Conservation (phyloP, 129 eudicot species). For the Oenanthe sinensis region DNA sequence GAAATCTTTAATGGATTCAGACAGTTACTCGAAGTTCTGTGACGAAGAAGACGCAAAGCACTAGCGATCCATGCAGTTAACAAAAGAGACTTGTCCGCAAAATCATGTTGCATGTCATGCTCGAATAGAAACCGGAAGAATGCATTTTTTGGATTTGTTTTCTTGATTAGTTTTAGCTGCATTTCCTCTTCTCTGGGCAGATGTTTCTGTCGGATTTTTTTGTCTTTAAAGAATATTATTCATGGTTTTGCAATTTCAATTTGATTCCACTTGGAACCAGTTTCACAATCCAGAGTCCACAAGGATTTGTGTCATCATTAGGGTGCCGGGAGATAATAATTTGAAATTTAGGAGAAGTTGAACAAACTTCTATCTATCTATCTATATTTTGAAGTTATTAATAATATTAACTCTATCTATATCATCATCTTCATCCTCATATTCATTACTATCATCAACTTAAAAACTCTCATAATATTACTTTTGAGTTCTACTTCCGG, state of each 20-base stretch:
- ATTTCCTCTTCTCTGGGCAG: not conserved
- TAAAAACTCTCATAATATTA: too few relatives aligned
- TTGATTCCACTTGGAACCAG: not conserved
- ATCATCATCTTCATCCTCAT: too few relatives aligned
- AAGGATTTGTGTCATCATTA: too few relatives aligned
- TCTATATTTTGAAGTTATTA: too few relatives aligned
- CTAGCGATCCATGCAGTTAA: not conserved
- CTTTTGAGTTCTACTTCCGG: too few relatives aligned
- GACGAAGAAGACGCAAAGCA: constrained; percentile 68
- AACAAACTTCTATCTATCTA: too few relatives aligned
- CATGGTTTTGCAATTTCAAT: not conserved
- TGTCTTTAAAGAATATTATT: constrained; percentile 8
- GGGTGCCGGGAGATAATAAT: too few relatives aligned
- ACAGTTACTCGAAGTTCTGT: constrained; percentile 42
- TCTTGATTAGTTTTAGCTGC: not conserved
- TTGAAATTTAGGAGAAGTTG: too few relatives aligned
- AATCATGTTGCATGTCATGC: not conserved
- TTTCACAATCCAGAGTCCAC: not conserved
- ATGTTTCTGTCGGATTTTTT: constrained; percentile 8
- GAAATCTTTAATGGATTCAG: constrained; percentile 33
- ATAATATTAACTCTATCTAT: too few relatives aligned
- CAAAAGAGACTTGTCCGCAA: not conserved
- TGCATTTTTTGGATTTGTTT: not conserved
- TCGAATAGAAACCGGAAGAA: not conserved
- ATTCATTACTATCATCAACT: too few relatives aligned